Evolutionary conservation across 257 asterid genomes (phyloP), one percentile per base, ranked within the genome.

Genomic region (Forsythia suspensa): DNA sequence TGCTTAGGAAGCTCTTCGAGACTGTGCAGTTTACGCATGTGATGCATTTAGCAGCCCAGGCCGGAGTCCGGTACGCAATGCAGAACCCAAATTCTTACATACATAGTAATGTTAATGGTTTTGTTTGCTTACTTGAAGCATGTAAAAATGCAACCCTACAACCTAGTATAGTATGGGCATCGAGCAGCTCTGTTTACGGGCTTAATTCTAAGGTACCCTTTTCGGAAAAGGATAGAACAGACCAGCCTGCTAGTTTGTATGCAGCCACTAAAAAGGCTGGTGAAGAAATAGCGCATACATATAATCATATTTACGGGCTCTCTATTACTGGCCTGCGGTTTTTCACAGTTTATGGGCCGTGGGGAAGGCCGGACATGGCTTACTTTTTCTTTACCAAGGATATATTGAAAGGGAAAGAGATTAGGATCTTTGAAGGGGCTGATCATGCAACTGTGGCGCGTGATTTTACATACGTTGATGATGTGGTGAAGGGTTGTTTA

Each of bases 281-380:
- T 51, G 97, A 93, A 76, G 97, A 83, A 70, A 93, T 93, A 16
- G 97, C 97, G 11, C 97, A 93, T 83, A 79, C 90, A 29, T 93
- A 93, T 78, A 93, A 93, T 59, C 95, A 93, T 74, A 93, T 93
- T 3, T 74, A 93, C 55, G 97, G 97, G 36, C 94, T 93, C 37
- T 91, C 97, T 0, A 85, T 93, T 5, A 93, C 97, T 0, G 97
- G 97, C 24, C 66, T 92, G 73, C 85, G 97, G 0, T 91, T 93
- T 52, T 93, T 93, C 84, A 93, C 97, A 0, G 97, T 93, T 16
- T 93, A 90, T 55, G 97, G 97, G n/a, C 97, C 97, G 0, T 91
- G 97, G 97, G 97, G 97, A 7, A 83, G 97, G 80, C 97, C 97
- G 0, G 97, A 93, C 43, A 93, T 93, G 97, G 97, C 97, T 2